Conservation (phyloP, 306 rosid species). For the Gastrolobium villosum region DNA sequence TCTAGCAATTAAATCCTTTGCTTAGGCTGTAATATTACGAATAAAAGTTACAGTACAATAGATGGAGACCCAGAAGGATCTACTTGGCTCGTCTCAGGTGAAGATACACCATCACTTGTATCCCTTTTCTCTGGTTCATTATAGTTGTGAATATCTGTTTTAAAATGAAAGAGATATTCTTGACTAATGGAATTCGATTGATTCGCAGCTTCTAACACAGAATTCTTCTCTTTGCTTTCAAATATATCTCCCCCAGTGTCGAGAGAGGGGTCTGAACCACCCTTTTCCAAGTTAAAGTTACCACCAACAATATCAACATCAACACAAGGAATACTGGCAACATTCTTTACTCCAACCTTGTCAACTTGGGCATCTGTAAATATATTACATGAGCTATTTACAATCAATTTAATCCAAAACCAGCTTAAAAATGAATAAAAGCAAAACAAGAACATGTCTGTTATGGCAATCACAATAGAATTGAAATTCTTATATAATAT, state of each 20-base stretch:
- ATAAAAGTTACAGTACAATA: slow-evolving; percentile 61
- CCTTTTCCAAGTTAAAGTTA: slow-evolving; percentile 50
- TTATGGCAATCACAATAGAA: slow-evolving; percentile 18
- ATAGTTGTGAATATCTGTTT: slow-evolving; percentile 46
- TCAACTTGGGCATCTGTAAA: slow-evolving; percentile 57
- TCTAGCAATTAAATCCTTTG: slow-evolving; percentile 27
- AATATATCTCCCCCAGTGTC: slow-evolving; percentile 51
- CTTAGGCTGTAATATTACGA: slow-evolving; percentile 28
- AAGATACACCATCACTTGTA: slow-evolving; percentile 48
- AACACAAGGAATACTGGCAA: slow-evolving; percentile 52
- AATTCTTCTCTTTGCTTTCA: slow-evolving; percentile 46
- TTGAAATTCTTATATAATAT: slow-evolving; percentile 15
- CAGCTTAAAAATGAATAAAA: slow-evolving; percentile 30
- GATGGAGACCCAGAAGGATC: slow-evolving; percentile 61
- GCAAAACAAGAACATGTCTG: slow-evolving; percentile 16
- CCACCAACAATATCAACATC: slow-evolving; percentile 55
- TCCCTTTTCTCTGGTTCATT: slow-evolving; percentile 50
- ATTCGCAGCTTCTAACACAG: slow-evolving; percentile 43
- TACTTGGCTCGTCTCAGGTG: slow-evolving; percentile 53
- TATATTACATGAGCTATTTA: slow-evolving; percentile 21
- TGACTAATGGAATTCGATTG: slow-evolving; percentile 48
- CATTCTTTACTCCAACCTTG: slow-evolving; percentile 48
- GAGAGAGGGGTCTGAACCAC: slow-evolving; percentile 44
- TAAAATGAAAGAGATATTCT: slow-evolving; percentile 45
- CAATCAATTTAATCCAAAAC: slow-evolving; percentile 30